These are phyloP conservation scores for Diaporthe caulivora DNA, from an alignment of 2,329 filamentous ascomycete genomes.

Conservation along the genomic window DNA sequence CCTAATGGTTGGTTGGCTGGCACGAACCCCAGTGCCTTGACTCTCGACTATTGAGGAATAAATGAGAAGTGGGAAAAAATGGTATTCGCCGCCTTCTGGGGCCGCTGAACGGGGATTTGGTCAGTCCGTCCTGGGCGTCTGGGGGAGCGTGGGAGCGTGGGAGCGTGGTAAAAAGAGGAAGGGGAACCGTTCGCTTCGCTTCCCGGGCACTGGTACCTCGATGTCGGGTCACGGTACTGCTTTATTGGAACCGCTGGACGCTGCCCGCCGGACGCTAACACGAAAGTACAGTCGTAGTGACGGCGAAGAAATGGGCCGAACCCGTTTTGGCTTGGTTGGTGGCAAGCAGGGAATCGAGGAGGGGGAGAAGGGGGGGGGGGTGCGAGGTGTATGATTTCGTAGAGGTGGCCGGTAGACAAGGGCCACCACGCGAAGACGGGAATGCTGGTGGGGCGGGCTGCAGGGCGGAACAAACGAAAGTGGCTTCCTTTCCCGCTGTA, in stretches of 20 bases:
- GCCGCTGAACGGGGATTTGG: slow-evolving; percentile 37
- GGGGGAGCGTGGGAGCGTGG: slow-evolving; percentile 13
- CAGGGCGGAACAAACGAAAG: slow-evolving; percentile 24
- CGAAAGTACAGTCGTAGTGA: slow-evolving; percentile 33
- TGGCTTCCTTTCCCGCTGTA: slow-evolving; percentile 10
- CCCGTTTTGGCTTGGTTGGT: slow-evolving; percentile 37
- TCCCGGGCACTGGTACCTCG: slow-evolving; percentile 38
- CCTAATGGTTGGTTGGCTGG: slow-evolving; percentile 63
- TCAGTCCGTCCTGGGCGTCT: slow-evolving; percentile 35
- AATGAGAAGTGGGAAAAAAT: slow-evolving; percentile 42
- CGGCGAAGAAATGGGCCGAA: slow-evolving; percentile 30
- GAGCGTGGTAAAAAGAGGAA: neutral
- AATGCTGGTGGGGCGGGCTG: slow-evolving; percentile 34
- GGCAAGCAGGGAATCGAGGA: slow-evolving; percentile 35
- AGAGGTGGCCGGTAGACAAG: slow-evolving; percentile 33
- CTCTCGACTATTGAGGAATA: slow-evolving; percentile 44
- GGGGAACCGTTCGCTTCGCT: slow-evolving; percentile 37
- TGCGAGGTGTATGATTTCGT: neutral
- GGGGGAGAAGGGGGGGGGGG: slow-evolving; percentile 19
- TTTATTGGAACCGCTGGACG: slow-evolving; percentile 16
- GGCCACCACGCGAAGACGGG: slow-evolving; percentile 38
- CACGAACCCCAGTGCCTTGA: slow-evolving; percentile 50
- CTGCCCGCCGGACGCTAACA: slow-evolving; percentile 25
- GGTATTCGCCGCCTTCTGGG: slow-evolving; percentile 40
- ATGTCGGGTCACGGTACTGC: slow-evolving; percentile 30